Conservation (phyloP, 2,329 filamentous ascomycete species). For the Neopestalotiopsis sp. region DNA sequence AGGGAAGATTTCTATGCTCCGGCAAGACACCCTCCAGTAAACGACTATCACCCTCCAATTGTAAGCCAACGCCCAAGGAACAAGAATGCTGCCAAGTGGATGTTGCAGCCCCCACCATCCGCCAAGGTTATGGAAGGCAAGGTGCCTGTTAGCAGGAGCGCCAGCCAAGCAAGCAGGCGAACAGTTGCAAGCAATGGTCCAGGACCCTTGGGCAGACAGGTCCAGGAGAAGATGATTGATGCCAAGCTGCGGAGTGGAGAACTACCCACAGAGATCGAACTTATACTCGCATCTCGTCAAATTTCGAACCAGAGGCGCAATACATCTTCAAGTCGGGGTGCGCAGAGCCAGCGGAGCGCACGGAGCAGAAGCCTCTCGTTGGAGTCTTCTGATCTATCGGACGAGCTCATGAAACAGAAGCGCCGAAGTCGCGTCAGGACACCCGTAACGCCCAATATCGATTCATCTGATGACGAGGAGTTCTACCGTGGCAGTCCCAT, state of each 20-base stretch:
- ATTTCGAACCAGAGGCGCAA: conserved; percentile 23
- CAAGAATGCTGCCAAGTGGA: conserved; percentile 80
- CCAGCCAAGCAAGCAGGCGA: conserved; percentile 54
- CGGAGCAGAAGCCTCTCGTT: conserved; percentile 24
- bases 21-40: conserved; percentile 73
- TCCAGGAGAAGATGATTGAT: conserved; percentile 53
- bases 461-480: conserved; percentile 32
- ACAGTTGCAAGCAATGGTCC: conserved; percentile 49
- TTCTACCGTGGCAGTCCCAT: conserved; percentile 28
- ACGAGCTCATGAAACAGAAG: conserved; percentile 26
- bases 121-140: conserved; percentile 92
- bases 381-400: conserved; percentile 29
- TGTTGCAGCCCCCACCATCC: conserved; percentile 89
- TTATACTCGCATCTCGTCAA: conserved; percentile 25
- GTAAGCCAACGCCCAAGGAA: conserved; percentile 76
- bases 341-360: conserved; percentile 20
- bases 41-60: conserved; percentile 85
- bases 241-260: conserved; percentile 52
- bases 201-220: conserved; percentile 45
- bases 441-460: conserved; percentile 22
- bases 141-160: conserved; percentile 69
- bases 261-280: conserved; percentile 34
- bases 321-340: conserved; percentile 23
- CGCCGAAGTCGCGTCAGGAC: conserved; percentile 23
- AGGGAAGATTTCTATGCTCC: conserved; percentile 66